Evolutionary conservation across 1,284 basidiomycete species (phyloP).

Genomic region (Waitea zeae): DNA sequence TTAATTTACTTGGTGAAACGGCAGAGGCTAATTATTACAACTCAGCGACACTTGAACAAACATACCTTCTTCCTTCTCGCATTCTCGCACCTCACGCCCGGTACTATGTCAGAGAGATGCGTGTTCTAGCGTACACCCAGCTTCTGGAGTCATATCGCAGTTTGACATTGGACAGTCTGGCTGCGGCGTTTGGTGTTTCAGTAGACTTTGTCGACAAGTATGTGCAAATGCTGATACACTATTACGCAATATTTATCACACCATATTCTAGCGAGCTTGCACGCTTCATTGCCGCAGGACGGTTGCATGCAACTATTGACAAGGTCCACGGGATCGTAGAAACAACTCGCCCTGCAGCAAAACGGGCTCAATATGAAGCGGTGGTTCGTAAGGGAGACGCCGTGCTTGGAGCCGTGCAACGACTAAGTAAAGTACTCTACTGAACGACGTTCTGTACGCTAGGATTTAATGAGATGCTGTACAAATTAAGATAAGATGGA

Average conservation of each 20-base stretch:
- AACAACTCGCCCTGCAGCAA: constrained; percentile 77
- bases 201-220: constrained; percentile 79
- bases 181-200: constrained; percentile 80
- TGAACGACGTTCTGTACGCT: too few relatives aligned
- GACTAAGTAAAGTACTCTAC: constrained; percentile 61
- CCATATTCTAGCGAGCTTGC: constrained; percentile 57
- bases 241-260: constrained; percentile 1
- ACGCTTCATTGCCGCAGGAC: constrained; percentile 82
- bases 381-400: constrained; percentile 82
- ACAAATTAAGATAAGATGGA: too few relatives aligned
- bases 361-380: constrained; percentile 84
- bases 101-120: constrained; percentile 92
- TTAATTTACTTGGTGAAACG: constrained; percentile 3
- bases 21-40: constrained; percentile 1
- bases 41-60: constrained; percentile 75
- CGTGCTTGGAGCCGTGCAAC: constrained; percentile 64
- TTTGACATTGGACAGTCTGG: constrained; percentile 79
- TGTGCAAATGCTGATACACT: constrained; percentile 13
- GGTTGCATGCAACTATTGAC: constrained; percentile 85
- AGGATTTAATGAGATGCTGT: too few relatives aligned
- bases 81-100: constrained; percentile 76
- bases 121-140: constrained; percentile 88
- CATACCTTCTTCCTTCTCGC: constrained; percentile 74
- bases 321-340: constrained; percentile 89
- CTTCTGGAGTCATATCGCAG: constrained; percentile 85